These are phyloP conservation scores for Lophiostoma macrostomum DNA, from an alignment of 495 filamentous ascomycete genomes.

Conservation along the genomic window DNA sequence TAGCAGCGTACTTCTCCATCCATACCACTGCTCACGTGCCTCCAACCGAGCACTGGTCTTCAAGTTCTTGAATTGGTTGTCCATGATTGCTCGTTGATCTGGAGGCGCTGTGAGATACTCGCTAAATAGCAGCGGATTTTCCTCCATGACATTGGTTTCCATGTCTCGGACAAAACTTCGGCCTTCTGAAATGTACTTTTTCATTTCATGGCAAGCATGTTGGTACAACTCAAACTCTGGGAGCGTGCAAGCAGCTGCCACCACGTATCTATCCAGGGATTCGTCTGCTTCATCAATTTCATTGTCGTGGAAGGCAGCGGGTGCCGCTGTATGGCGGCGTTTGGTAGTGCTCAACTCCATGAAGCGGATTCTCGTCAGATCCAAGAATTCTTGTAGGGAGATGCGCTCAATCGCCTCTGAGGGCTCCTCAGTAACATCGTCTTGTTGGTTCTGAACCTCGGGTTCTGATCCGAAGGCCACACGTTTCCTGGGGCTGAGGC, in stretches of 20 bases:
- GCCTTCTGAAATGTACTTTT: conserved; percentile 90
- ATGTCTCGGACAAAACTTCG: conserved; percentile 82
- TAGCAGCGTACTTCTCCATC: conserved; percentile 91
- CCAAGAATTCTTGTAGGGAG: conserved; percentile 85
- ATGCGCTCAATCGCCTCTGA: conserved; percentile 57
- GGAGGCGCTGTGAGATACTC: conserved; percentile 87
- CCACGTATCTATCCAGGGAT: conserved; percentile 70
- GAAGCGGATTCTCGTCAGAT: conserved; percentile 93
- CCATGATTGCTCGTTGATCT: conserved; percentile 81
- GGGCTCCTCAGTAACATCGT: conserved; percentile 3
- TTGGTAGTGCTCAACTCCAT: conserved; percentile 95
- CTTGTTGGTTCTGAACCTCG: conserved; percentile 2
- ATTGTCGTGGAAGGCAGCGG: conserved; percentile 46
- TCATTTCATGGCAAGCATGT: conserved; percentile 90
- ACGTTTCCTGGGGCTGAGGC: conserved; percentile 24
- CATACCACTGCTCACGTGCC: conserved; percentile 95
- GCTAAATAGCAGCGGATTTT: conserved; percentile 85
- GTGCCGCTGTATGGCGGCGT: conserved; percentile 75
- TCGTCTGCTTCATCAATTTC: conserved; percentile 39
- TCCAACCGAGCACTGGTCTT: conserved; percentile 85
- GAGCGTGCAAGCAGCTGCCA: conserved; percentile 84
- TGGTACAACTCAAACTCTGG: conserved; percentile 93
- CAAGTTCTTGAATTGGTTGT: conserved; percentile 94
- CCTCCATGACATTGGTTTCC: conserved; percentile 77
- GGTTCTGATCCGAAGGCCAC: conserved; percentile 27